Conservation (phyloP, 2,329 filamentous ascomycete genomes). For the Aspergillus pseudoglaucus region DNA sequence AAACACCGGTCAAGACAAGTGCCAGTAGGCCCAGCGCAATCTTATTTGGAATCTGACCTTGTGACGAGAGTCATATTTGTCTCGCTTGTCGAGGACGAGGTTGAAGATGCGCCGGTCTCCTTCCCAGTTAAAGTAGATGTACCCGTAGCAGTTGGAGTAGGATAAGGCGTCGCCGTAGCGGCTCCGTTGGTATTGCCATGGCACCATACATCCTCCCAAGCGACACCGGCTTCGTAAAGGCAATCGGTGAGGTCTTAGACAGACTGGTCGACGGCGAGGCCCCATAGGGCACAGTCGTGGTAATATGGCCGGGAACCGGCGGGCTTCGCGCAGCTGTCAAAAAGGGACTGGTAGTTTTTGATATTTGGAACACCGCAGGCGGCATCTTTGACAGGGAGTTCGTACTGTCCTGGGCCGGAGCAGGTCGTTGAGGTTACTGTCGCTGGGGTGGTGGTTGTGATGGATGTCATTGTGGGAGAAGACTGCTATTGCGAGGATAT, state of each 20-base stretch:
- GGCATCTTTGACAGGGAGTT: constrained; percentile 20
- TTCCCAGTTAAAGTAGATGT: background rate
- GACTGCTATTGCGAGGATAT: background rate
- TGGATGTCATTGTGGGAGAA: constrained; percentile 4
- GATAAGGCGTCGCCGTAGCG: constrained; percentile 13
- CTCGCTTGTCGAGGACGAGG: background rate
- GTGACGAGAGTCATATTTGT: background rate
- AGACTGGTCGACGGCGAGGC: constrained; percentile 15
- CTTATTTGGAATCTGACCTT: background rate
- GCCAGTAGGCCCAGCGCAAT: background rate
- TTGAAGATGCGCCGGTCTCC: constrained; percentile 1
- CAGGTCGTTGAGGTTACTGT: constrained; percentile 9
- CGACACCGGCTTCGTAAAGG: constrained; percentile 16
- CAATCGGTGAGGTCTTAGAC: constrained; percentile 20
- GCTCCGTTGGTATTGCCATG: constrained; percentile 13
- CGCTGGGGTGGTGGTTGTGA: constrained; percentile 7
- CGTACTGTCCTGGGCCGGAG: constrained; percentile 13
- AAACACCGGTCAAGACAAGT: background rate
- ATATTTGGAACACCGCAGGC: constrained; percentile 19
- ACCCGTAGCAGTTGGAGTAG: constrained; percentile 7
- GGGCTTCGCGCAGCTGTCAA: constrained; percentile 15
- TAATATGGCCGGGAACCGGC: constrained; percentile 15
- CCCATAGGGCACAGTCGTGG: constrained; percentile 18
- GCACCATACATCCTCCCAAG: constrained; percentile 22
- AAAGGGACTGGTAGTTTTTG: constrained; percentile 9